Evolutionary conservation across 352 stramenopile species (phyloP).

Genomic region (Phytophthora pseudosyringae): DNA sequence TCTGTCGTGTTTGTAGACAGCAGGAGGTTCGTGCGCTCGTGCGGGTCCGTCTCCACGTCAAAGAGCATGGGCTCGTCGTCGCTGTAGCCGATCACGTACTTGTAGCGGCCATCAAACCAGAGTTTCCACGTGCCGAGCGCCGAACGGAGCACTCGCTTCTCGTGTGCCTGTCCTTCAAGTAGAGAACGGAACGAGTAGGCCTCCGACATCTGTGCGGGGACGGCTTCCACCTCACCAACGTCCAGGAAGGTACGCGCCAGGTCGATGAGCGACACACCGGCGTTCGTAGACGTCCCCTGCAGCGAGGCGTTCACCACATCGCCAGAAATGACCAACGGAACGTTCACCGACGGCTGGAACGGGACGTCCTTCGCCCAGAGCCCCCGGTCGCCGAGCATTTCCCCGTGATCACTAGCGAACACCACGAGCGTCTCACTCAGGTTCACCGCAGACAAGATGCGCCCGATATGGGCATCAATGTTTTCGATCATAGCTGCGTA

Average conservation of each 20-base stretch:
- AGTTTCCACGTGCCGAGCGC: constrained; percentile 38
- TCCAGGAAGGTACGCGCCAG: constrained; percentile 40
- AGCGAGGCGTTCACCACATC: constrained; percentile 33
- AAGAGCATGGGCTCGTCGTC: constrained; percentile 40
- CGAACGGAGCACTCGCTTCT: constrained; percentile 35
- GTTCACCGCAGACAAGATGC: constrained; percentile 37
- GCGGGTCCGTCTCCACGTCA: constrained; percentile 39
- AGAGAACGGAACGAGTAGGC: constrained; percentile 35
- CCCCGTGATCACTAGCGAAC: constrained; percentile 42
- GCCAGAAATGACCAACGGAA: constrained; percentile 35
- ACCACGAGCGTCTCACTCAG: constrained; percentile 40
- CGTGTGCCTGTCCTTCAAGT: constrained; percentile 21
- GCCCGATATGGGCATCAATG: constrained; percentile 40
- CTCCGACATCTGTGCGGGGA: constrained; percentile 40
- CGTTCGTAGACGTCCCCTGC: constrained; percentile 32
- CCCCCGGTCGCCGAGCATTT: constrained; percentile 40
- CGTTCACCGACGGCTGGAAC: constrained; percentile 38
- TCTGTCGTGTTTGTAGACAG: constrained; percentile 24
- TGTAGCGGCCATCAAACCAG: constrained; percentile 45
- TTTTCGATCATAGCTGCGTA: constrained; percentile 48
- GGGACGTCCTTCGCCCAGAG: constrained; percentile 39
- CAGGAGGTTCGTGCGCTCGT: constrained; percentile 37
- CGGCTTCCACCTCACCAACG: constrained; percentile 33
- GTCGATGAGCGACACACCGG: constrained; percentile 42
- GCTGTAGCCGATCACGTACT: constrained; percentile 42